Percentiles rank a stretch among this genome's conserved stretches.
Conservation (phyloP, 306 rosid genomes). For the Senna siamea region DNA sequence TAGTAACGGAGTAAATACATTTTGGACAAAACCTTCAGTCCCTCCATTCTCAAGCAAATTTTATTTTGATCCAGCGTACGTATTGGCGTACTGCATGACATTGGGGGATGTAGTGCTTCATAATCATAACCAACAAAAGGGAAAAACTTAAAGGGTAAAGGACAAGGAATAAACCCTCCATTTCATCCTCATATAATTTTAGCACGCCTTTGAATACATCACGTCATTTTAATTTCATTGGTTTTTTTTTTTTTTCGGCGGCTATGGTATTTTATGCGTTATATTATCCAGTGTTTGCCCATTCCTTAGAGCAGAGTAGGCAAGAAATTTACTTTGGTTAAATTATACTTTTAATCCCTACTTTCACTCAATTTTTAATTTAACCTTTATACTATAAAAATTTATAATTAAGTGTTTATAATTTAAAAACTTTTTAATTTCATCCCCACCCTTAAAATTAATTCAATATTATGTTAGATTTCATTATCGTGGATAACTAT, state of each 20-base stretch:
- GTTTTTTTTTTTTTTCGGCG: neutral
- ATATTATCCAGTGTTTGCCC: neutral
- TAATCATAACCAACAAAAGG: neutral
- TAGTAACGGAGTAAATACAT: neutral
- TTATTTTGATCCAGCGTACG: neutral
- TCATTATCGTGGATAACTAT: no score
- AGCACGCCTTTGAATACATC: neutral
- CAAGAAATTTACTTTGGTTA: conserved; percentile 27
- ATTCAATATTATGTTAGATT: no score
- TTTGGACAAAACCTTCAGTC: neutral
- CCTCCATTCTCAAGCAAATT: neutral
- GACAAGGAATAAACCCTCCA: neutral
- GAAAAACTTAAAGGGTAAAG: neutral
- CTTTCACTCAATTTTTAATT: no score
- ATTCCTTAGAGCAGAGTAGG: conserved; percentile 34
- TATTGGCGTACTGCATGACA: neutral
- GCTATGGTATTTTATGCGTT: conserved; percentile 3
- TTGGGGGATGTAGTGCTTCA: neutral
- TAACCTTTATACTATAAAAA: no score
- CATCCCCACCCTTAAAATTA: no score
- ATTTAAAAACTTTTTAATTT: no score
- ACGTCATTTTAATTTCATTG: neutral
- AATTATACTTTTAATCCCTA: no score
- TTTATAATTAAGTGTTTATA: no score
- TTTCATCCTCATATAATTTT: conserved; percentile 10